Evolutionary conservation across 306 rosid genomes (phyloP).

Genomic region (Inga laurina): DNA sequence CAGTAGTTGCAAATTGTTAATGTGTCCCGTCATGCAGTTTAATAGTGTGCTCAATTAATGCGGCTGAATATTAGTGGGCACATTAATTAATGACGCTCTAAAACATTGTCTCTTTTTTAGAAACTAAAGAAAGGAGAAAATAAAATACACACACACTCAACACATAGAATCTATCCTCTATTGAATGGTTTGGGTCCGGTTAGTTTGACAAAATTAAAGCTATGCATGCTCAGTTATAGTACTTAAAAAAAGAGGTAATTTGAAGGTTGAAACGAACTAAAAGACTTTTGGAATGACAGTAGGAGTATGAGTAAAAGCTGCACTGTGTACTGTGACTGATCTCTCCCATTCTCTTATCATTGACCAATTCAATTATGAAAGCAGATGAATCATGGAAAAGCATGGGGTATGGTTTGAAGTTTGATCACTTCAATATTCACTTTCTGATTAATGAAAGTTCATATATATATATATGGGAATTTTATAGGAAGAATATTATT

Average conservation of each 20-base stretch:
- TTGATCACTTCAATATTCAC: background rate
- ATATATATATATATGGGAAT: background rate
- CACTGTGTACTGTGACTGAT: background rate
- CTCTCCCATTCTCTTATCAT: conserved; percentile 1
- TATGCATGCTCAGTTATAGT: background rate
- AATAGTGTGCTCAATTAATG: background rate
- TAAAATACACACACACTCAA: background rate
- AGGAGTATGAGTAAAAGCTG: conserved; percentile 23
- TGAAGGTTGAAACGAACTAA: conserved; percentile 14
- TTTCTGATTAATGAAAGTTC: background rate
- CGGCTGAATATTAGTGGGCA: background rate
- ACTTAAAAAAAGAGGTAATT: background rate
- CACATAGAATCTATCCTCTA: background rate
- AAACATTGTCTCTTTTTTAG: background rate
- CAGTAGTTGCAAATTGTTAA: background rate
- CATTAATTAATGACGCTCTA: background rate
- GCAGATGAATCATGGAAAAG: background rate
- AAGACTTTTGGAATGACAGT: conserved; percentile 14
- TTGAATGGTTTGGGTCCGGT: background rate
- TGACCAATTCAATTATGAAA: background rate
- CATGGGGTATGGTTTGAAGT: background rate
- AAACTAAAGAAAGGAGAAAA: background rate
- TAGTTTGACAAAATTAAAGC: conserved; percentile 8
- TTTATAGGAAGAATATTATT: too few species aligned
- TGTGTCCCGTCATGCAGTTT: background rate